phyloP scores from a whole-genome alignment of 164 flowering plant species.

The Saururus chinensis region DNA sequence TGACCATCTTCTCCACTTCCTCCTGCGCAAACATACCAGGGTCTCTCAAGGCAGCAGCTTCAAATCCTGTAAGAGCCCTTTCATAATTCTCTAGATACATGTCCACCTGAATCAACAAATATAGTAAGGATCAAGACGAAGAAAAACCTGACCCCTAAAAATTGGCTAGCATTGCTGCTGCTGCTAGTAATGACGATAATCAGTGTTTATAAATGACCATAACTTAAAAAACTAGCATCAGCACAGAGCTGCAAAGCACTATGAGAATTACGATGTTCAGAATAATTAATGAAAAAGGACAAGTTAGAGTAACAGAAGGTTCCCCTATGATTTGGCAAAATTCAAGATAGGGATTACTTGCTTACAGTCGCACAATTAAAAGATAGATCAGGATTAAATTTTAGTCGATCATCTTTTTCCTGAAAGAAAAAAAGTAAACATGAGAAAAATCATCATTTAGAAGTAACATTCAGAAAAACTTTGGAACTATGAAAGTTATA shows the following conservation, averaged over 20 bases:
- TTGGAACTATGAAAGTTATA: not conserved
- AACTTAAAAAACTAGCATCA: not conserved
- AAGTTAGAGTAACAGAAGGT: no score
- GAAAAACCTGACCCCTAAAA: not conserved
- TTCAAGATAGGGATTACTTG: not conserved
- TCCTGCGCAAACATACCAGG: slow-evolving; percentile 72
- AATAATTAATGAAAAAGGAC: no score
- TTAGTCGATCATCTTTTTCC: slow-evolving; percentile 84
- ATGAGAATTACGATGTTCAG: no score
- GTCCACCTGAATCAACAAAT: slow-evolving; percentile 43
- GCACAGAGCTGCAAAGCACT: not conserved
- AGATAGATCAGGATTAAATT: slow-evolving; percentile 73
- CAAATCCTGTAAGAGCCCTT: slow-evolving; percentile 87
- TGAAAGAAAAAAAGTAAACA: slow-evolving; percentile 18
- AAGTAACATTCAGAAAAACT: no score
- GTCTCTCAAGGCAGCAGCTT: slow-evolving; percentile 82
- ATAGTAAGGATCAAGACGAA: not conserved
- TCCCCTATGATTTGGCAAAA: not conserved
- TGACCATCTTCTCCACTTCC: slow-evolving; percentile 60
- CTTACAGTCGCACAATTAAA: slow-evolving; percentile 91
- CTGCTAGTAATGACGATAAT: no score
- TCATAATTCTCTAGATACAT: slow-evolving; percentile 83
- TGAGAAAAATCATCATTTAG: slow-evolving; percentile 1
- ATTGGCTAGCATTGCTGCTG: no score
- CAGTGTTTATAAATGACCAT: no score